Conservation (phyloP, 192 early-diverging fungal species). For the Linnemannia hyalina region DNA sequence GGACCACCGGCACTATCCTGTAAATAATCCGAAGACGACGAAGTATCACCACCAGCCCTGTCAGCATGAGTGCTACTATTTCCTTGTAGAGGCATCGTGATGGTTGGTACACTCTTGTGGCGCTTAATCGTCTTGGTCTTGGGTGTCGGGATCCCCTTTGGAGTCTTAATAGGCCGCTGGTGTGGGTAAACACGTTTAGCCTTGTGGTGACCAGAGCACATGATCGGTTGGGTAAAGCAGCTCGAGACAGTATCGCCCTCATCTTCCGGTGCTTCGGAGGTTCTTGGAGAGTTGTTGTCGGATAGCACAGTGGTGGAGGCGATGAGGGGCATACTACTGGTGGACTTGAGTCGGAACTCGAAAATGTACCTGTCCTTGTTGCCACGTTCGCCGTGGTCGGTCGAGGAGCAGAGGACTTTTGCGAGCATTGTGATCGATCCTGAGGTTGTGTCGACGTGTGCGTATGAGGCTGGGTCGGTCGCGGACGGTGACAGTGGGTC, state of each 20-base stretch:
- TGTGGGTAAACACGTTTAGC: conserved; percentile 47
- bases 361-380: conserved; percentile 56
- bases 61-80: background rate
- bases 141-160: conserved; percentile 37
- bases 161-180: conserved; percentile 19
- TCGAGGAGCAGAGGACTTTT: conserved; percentile 53
- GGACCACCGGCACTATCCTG: conserved; percentile 1
- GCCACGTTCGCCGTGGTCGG: conserved; percentile 54
- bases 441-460: conserved; percentile 48
- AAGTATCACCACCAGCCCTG: background rate
- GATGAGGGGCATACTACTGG: conserved; percentile 23
- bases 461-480: conserved; percentile 31
- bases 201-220: conserved; percentile 55
- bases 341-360: conserved; percentile 45
- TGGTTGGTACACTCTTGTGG: conserved; percentile 44
- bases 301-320: background rate
- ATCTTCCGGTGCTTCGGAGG: conserved; percentile 19
- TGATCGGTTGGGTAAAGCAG: conserved; percentile 42
- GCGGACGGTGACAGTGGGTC: conserved; percentile 37
- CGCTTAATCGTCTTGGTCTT: conserved; percentile 47
- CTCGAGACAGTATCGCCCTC: conserved; percentile 38
- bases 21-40: conserved; percentile 1
- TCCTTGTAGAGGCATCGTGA: background rate
- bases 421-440: conserved; percentile 47
- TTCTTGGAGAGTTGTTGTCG: background rate